Evolutionary conservation across 2,329 filamentous ascomycete genomes (phyloP).

Genomic region (Colletotrichum sp.): DNA sequence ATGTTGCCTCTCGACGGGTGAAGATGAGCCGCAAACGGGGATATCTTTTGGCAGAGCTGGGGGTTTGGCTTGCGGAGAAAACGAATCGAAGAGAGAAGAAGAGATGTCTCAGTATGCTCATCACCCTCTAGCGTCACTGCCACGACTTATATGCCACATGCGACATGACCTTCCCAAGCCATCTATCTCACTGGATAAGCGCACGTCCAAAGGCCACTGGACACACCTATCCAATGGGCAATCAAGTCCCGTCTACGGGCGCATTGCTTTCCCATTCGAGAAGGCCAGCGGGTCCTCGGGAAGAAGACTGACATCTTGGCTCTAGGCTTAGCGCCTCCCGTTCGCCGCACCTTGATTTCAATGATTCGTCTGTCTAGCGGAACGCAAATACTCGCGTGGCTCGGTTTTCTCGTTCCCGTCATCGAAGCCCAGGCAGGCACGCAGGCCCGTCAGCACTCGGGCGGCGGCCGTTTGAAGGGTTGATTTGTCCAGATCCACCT

Average conservation of each 20-base stretch:
- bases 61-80: neutral
- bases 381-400: neutral
- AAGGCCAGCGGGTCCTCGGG: constrained; percentile 6
- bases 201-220: neutral
- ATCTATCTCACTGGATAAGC: neutral
- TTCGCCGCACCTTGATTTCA: neutral
- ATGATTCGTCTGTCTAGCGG: neutral
- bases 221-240: neutral
- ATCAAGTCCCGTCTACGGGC: neutral
- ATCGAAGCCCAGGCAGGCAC: neutral
- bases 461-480: neutral
- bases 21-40: neutral
- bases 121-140: neutral
- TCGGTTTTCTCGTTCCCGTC: neutral
- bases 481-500: neutral
- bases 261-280: constrained; percentile 13
- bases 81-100: neutral
- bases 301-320: constrained; percentile 3
- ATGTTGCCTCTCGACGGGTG: neutral
- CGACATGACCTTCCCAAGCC: neutral
- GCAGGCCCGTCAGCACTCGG: neutral
- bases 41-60: neutral
- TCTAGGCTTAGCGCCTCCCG: constrained; percentile 1
- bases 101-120: neutral
- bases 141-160: neutral